These are phyloP conservation scores for Diaporthe amygdali DNA, from an alignment of 2,329 filamentous ascomycete genomes.

Conservation along the genomic window DNA sequence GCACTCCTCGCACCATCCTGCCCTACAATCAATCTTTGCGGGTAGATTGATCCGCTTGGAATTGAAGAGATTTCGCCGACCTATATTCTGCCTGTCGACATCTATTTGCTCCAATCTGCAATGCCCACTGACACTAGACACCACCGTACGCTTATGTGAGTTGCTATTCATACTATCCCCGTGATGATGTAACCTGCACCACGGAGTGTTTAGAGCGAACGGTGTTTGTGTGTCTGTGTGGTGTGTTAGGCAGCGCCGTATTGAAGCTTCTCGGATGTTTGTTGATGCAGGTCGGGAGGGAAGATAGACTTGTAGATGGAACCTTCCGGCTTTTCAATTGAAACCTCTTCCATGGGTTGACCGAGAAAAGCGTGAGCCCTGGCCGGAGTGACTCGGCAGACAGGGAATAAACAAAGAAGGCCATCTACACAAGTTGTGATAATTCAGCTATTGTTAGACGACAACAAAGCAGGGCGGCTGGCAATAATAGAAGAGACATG, in stretches of 20 bases:
- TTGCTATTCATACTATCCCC: neutral
- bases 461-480: neutral
- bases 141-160: neutral
- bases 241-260: neutral
- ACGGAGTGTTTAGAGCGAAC: neutral
- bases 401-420: neutral
- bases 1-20: neutral
- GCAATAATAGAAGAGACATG: neutral
- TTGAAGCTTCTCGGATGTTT: neutral
- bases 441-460: neutral
- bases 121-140: slow-evolving; percentile 2
- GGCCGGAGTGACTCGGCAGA: neutral
- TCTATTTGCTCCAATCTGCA: neutral
- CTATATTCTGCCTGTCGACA: neutral
- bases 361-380: neutral
- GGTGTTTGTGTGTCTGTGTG: neutral
- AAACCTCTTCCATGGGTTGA: neutral
- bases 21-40: neutral
- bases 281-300: neutral
- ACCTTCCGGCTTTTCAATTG: neutral
- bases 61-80: neutral
- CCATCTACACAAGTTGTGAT: neutral
- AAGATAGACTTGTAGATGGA: neutral
- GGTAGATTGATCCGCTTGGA: neutral
- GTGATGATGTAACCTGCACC: neutral